phyloP scores from a whole-genome alignment of 2,329 filamentous ascomycete species.

The Xylariaceae sp. region DNA sequence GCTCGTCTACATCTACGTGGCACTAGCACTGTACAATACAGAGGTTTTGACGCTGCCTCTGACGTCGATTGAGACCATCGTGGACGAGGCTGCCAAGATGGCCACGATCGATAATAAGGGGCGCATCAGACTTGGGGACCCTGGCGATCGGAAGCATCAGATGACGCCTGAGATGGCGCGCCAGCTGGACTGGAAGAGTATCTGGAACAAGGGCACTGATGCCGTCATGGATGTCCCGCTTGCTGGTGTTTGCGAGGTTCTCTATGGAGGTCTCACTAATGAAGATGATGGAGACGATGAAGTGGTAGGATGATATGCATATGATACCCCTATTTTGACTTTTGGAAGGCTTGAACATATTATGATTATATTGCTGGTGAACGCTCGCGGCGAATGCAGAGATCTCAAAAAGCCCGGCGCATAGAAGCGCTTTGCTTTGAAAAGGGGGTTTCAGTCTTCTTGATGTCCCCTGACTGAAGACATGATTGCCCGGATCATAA shows the following conservation, averaged over 20 bases:
- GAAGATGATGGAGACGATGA: constrained; percentile 19
- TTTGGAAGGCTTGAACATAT: too few relatives aligned
- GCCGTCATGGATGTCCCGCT: constrained; percentile 96
- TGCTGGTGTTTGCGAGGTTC: constrained; percentile 87
- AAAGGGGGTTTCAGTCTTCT: too few relatives aligned
- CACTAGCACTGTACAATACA: constrained; percentile 84
- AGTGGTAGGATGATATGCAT: constrained; percentile 1
- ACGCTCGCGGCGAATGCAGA: too few relatives aligned
- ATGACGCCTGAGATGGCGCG: constrained; percentile 31
- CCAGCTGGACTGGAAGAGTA: constrained; percentile 63
- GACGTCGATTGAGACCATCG: constrained; percentile 76
- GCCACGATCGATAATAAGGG: constrained; percentile 74
- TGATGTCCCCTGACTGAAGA: too few relatives aligned
- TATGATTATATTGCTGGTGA: too few relatives aligned
- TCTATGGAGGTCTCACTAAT: constrained; percentile 61
- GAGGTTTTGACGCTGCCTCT: constrained; percentile 80
- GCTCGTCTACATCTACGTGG: constrained; percentile 89
- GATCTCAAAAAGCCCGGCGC: too few relatives aligned
- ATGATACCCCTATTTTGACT: constrained; percentile 12
- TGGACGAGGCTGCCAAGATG: constrained; percentile 83
- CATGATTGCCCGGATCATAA: too few relatives aligned
- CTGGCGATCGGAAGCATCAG: constrained; percentile 37
- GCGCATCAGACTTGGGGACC: constrained; percentile 34
- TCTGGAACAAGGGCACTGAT: constrained; percentile 93
- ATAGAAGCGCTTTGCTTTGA: too few relatives aligned